phyloP scores from a whole-genome alignment of 108 stramenopile species.

The Parietichytrium sp. region DNA sequence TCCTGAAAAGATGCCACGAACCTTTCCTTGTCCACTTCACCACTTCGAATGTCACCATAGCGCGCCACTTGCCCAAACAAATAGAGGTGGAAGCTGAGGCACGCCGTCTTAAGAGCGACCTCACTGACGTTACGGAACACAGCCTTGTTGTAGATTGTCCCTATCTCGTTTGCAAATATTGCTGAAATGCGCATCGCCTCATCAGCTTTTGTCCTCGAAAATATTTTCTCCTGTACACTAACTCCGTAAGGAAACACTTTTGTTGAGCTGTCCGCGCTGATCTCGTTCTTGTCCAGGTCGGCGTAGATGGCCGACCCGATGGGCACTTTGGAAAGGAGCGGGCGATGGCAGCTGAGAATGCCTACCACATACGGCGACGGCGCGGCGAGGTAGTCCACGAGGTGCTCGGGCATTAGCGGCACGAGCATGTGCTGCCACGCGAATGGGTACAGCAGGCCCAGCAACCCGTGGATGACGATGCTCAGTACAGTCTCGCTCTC shows the following conservation, averaged over 20 bases:
- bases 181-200: not conserved
- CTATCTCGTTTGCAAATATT: constrained; percentile 9
- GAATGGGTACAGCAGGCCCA: constrained; percentile 1
- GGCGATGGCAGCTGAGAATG: not conserved
- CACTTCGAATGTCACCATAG: not conserved
- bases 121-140: not conserved
- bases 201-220: not conserved
- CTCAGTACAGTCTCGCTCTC: not conserved
- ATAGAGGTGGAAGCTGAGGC: not conserved
- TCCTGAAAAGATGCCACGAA: not conserved
- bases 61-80: constrained; percentile 6
- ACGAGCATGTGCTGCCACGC: constrained; percentile 35
- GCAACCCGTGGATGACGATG: constrained; percentile 27
- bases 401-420: constrained; percentile 36
- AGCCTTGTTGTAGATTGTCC: not conserved
- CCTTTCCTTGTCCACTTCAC: not conserved
- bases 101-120: not conserved
- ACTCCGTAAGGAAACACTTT: constrained; percentile 25
- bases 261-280: not conserved
- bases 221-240: not conserved
- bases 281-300: constrained; percentile 27
- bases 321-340: not conserved
- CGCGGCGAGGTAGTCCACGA: constrained; percentile 2
- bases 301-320: not conserved
- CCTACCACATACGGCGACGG: constrained; percentile 16